phyloP scores from a whole-genome alignment of 2,329 filamentous ascomycete genomes.

The Fusarium aywerte region DNA sequence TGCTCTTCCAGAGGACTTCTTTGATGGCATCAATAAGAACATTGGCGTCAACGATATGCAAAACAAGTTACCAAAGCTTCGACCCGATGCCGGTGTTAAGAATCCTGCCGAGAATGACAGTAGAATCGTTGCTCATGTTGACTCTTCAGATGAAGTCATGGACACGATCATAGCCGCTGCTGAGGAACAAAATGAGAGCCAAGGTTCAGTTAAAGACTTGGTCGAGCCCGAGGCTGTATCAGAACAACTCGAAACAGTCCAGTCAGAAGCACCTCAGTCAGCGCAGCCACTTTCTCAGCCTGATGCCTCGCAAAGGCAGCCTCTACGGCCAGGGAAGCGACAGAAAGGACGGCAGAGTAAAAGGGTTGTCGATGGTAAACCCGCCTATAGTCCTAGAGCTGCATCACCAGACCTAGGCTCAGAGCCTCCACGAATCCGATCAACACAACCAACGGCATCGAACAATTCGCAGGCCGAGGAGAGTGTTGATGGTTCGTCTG shows the following conservation, averaged over 20 bases:
- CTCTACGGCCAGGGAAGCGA: background rate
- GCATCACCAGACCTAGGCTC: slow-evolving; percentile 31
- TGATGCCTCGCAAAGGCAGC: background rate
- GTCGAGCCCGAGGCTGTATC: background rate
- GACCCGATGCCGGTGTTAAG: background rate
- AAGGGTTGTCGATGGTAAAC: slow-evolving; percentile 20
- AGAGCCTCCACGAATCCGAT: background rate
- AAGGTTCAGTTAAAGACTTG: background rate
- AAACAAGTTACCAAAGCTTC: background rate
- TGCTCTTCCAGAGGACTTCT: slow-evolving; percentile 10
- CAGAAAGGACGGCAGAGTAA: slow-evolving; percentile 18
- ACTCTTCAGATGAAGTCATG: background rate
- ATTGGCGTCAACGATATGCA: slow-evolving; percentile 1
- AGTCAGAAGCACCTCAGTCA: background rate
- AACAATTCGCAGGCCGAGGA: background rate
- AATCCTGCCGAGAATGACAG: background rate
- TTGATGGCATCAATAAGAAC: slow-evolving; percentile 27
- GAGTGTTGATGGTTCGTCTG: background rate
- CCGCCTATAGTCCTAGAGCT: background rate
- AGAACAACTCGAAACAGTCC: background rate
- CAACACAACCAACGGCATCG: background rate
- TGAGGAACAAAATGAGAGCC: background rate
- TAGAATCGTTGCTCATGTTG: background rate
- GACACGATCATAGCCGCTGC: background rate
- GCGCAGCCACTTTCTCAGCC: background rate